Evolutionary conservation across 2,329 filamentous ascomycete species (phyloP), one percentile per base, ranked within the genome.

Genomic region (Parasarocladium wereldwijsianum): DNA sequence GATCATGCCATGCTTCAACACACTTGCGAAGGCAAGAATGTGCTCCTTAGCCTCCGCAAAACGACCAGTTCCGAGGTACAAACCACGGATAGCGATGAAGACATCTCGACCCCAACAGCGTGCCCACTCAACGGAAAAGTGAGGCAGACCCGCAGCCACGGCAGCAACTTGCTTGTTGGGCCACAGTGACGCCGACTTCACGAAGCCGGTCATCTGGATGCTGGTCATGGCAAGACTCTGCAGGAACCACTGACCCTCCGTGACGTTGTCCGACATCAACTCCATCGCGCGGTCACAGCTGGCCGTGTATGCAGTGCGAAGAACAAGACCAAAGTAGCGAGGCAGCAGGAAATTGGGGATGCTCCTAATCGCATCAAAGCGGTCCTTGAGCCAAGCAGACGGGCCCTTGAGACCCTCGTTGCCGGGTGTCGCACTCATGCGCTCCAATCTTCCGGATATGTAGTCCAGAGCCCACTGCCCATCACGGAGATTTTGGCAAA

Each of bases 1-100:
- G 34, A 98, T 86, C 85, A 96, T 93, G 29, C 90, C 90, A 44
- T 98, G 90, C 62, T 98, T 98, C 41, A 98, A 60, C 8, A 98
- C 86, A 49, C 85, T 93, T 3, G 82, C 86, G 55, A 98, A 98
- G 7, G 86, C 87, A 36, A 84, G 62, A 34, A 98, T 93, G 46
- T 98, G 92, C 50, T 96, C 85, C 46, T 74, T 86, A 6, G 90
- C 90, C 49, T 94, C 86, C 3, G 68, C 71, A 43, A 80, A 93
- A 7, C 90, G 76, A 2, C 85, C 84, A 8, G 87, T 96, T 23
- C 82, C 85, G 20, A 98, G 70, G 41, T 82, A 83, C n/a, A 98
- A 64, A 24, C 90, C 90, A 29, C 90, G 78, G 23, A 93, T 70
- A 10, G 90, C 90, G 38, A 98, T 98, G 52, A 94, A 96, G 9